phyloP scores from a whole-genome alignment of 2,329 filamentous ascomycete species.

The Albophoma yamanashiensis region DNA sequence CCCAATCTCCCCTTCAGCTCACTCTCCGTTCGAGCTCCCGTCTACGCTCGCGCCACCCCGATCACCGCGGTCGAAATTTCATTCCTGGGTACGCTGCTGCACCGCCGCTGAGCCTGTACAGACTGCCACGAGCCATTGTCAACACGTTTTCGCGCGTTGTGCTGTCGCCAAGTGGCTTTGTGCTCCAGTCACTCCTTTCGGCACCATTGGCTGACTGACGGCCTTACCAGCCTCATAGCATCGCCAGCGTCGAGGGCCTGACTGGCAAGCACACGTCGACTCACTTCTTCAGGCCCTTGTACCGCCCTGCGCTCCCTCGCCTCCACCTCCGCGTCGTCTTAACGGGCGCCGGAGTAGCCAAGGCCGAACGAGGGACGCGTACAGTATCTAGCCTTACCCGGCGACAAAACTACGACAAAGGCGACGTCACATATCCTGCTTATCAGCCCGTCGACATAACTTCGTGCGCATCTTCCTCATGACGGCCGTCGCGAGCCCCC shows the following conservation, averaged over 20 bases:
- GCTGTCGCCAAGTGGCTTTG: not conserved
- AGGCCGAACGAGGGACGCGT: not conserved
- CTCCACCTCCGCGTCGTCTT: not conserved
- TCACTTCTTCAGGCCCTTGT: not conserved
- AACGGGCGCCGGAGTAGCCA: not conserved
- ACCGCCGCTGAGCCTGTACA: not conserved
- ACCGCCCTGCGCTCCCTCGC: not conserved
- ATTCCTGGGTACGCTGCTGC: constrained; percentile 2
- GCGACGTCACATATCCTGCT: not conserved
- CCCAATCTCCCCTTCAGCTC: constrained; percentile 4
- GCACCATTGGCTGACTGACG: not conserved
- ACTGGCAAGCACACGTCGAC: not conserved
- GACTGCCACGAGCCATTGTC: not conserved
- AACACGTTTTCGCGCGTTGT: not conserved
- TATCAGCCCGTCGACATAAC: constrained; percentile 8
- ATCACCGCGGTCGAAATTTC: not conserved
- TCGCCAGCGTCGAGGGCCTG: not conserved
- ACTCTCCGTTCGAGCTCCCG: constrained; percentile 4
- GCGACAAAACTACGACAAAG: not conserved
- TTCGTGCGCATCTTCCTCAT: constrained; percentile 33
- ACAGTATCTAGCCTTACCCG: not conserved
- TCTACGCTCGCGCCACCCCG: constrained; percentile 3
- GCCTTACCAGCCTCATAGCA: not conserved
- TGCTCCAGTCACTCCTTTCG: not conserved
- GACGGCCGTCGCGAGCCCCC: constrained; percentile 58